Evolutionary conservation across 768 basidiomycete species (phyloP).

Genomic region (Termitomyces sp.): DNA sequence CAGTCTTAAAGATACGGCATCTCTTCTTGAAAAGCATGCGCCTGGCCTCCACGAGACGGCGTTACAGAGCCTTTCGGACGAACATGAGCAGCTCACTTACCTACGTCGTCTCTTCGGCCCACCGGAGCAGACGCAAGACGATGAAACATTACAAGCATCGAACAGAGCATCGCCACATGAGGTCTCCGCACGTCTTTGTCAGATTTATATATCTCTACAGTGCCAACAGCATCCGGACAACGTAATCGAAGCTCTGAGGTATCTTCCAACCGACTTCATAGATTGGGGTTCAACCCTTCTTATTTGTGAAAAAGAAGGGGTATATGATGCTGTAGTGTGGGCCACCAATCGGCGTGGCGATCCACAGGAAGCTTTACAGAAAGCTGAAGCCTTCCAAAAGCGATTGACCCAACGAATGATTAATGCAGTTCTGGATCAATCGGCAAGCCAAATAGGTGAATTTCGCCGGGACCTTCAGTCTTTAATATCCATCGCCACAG

Average conservation of each 20-base stretch:
- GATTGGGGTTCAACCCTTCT: slow-evolving; percentile 51
- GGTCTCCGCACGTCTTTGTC: slow-evolving; percentile 47
- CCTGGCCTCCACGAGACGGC: slow-evolving; percentile 66
- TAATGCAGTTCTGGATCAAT: slow-evolving; percentile 25
- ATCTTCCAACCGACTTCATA: slow-evolving; percentile 45
- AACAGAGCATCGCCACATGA: slow-evolving; percentile 31
- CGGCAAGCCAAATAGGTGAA: slow-evolving; percentile 15
- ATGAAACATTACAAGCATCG: slow-evolving; percentile 20
- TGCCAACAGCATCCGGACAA: slow-evolving; percentile 63
- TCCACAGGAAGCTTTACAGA: slow-evolving; percentile 59
- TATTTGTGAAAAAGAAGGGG: slow-evolving; percentile 62
- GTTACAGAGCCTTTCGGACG: slow-evolving; percentile 41
- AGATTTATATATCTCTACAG: slow-evolving; percentile 66
- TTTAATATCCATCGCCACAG: slow-evolving; percentile 53
- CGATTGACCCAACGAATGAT: slow-evolving; percentile 42
- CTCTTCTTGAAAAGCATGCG: slow-evolving; percentile 62
- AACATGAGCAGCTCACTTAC: slow-evolving; percentile 65
- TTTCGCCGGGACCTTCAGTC: slow-evolving; percentile 37
- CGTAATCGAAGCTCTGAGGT: slow-evolving; percentile 58
- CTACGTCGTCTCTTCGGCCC: slow-evolving; percentile 69
- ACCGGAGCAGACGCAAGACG: slow-evolving; percentile 29
- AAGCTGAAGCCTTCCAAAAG: slow-evolving; percentile 56
- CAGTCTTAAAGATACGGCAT: slow-evolving; percentile 64
- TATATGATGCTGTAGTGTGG: slow-evolving; percentile 83
- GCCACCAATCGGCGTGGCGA: slow-evolving; percentile 59